Evolutionary conservation across 2,329 filamentous ascomycete species (phyloP).

Genomic region (Fusarium oligoseptatum): DNA sequence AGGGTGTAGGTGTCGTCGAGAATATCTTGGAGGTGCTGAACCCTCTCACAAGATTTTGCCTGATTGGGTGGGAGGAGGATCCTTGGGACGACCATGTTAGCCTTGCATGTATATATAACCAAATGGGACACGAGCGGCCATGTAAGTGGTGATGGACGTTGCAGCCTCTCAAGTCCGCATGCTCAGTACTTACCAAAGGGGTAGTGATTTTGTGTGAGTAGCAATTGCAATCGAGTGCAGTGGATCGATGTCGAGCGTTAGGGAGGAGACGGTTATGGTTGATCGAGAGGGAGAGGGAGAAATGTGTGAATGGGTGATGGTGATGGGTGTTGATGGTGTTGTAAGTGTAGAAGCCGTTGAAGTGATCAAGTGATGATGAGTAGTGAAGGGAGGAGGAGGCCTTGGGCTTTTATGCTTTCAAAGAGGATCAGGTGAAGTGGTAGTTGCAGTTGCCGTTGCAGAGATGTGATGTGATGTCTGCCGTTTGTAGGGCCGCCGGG

Average conservation of each 20-base stretch:
- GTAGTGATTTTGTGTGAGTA: conserved; percentile 1
- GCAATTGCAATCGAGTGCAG: conserved; percentile 5
- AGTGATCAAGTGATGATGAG: conserved; percentile 7
- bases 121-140: conserved; percentile 13
- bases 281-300: neutral
- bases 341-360: conserved; percentile 13
- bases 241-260: conserved; percentile 16
- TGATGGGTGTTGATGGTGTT: conserved; percentile 4
- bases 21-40: conserved; percentile 31
- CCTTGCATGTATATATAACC: conserved; percentile 37
- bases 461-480: conserved; percentile 28
- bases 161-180: conserved; percentile 25
- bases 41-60: conserved; percentile 39
- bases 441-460: conserved; percentile 20
- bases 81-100: conserved; percentile 40
- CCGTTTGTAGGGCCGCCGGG: conserved; percentile 36
- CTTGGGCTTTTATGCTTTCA: conserved; percentile 38
- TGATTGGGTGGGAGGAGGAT: conserved; percentile 41
- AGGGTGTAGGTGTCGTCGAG: conserved; percentile 36
- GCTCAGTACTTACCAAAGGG: conserved; percentile 28
- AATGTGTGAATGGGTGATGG: conserved; percentile 1
- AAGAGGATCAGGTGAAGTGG: conserved; percentile 16
- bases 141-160: conserved; percentile 17
- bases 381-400: conserved; percentile 18
- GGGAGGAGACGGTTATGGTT: neutral